phyloP scores from a whole-genome alignment of 108 stramenopile species.

The Conticribra weissflogii region DNA sequence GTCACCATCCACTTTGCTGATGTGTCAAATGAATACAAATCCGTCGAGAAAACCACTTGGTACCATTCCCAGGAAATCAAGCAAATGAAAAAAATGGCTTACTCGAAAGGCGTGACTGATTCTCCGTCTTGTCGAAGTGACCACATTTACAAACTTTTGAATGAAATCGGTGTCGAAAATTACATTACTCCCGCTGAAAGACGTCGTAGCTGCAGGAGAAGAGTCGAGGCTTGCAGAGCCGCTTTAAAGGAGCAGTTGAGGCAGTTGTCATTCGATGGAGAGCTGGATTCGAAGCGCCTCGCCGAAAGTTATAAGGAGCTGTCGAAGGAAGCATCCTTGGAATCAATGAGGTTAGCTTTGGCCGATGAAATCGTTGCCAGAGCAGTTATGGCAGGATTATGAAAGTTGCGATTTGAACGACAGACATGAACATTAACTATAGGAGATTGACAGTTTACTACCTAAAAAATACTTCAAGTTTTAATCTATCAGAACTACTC shows the following conservation, averaged over 20 bases:
- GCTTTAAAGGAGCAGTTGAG: neutral
- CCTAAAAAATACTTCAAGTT: too few species aligned
- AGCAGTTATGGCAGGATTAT: neutral
- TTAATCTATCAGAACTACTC: too few species aligned
- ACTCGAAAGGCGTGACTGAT: neutral
- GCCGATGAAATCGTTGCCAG: neutral
- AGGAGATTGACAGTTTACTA: too few species aligned
- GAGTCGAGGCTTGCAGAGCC: neutral
- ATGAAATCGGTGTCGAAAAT: neutral
- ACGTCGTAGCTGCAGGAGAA: neutral
- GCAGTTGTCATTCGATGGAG: neutral
- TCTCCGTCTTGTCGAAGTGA: neutral
- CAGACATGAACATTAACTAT: too few species aligned
- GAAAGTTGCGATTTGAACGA: too few species aligned
- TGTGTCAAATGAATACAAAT: neutral
- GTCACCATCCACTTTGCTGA: neutral
- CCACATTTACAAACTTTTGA: neutral
- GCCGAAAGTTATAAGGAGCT: neutral
- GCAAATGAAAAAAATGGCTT: neutral
- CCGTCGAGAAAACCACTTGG: neutral
- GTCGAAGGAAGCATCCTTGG: neutral
- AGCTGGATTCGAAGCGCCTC: neutral
- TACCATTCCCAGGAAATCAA: neutral
- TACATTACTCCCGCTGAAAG: neutral
- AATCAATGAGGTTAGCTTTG: neutral